These are phyloP conservation scores for Berkeleyomyces basicola DNA, from an alignment of 2,329 filamentous ascomycete genomes.

Conservation along the genomic window DNA sequence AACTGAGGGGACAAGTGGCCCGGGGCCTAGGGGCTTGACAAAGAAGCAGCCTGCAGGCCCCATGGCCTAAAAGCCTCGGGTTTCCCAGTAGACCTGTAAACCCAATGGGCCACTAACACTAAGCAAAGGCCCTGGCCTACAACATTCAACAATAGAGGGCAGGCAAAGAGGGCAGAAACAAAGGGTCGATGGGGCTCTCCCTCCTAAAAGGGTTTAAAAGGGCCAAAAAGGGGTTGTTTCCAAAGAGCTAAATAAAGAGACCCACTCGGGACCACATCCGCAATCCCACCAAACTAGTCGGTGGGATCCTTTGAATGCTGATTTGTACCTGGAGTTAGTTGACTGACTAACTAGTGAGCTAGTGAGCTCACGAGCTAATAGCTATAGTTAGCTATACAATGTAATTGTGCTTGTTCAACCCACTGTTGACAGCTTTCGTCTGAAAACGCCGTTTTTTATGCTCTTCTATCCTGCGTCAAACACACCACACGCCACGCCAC, in stretches of 20 bases:
- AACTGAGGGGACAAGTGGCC: background rate
- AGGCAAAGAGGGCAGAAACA: background rate
- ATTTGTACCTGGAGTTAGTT: background rate
- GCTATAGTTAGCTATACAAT: no score
- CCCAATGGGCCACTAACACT: no score
- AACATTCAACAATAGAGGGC: background rate
- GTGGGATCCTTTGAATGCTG: background rate
- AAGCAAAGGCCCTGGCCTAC: no score
- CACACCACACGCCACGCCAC: background rate
- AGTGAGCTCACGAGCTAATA: no score
- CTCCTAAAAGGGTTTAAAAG: background rate
- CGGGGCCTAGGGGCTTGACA: background rate
- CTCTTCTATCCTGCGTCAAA: background rate
- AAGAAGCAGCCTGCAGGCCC: no score
- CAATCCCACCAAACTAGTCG: background rate
- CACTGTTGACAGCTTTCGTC: slow-evolving; percentile 7
- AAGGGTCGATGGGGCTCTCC: no score
- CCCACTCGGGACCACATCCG: slow-evolving; percentile 1
- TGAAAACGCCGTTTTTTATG: slow-evolving; percentile 1
- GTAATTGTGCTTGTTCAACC: no score
- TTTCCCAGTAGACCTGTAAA: no score
- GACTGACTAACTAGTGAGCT: no score
- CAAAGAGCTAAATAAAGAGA: background rate
- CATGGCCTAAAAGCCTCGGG: no score
- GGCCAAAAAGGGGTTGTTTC: background rate